Base-by-base conservation (phyloP, 306 rosid species). In the Astragalus glycyphyllos region DNA sequence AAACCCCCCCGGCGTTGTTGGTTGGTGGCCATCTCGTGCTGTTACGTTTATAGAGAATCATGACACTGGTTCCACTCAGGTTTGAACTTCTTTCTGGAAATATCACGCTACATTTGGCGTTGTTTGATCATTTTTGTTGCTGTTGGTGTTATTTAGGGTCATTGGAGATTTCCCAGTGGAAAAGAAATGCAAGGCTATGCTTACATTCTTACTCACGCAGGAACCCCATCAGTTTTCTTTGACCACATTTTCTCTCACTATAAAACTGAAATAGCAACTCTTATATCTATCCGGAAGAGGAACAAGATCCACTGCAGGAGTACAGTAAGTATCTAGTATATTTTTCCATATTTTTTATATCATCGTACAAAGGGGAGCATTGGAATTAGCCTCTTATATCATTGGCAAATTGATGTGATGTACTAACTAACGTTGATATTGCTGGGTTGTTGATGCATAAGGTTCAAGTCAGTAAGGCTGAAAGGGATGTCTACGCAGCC, bases 1-100 rank as follows among this genome's bases (percentile, higher is more conserved):
- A 66, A 84, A 87, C 59, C 96, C 98, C 56, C 98, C 98, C 7
- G 98, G 98, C 20, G 95, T 89, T 32, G 40, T 92, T 60, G 98
- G 98, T 29, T 92, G 98, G 98, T 89, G 96, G 98, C 92, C 98
- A 45, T 92, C 98, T 80, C 96, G 95, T 54, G 96, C 98, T 35
- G 86, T 92, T 76, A 89, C 96, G 58, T 92, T 92, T 65, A 82
- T 89, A 78, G 98, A 92, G 81, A 89, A 92, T 75, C 98, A 92
- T 68, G 98, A 92, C 82, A 92, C 98, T 62, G 98, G 98, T 77
- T 92, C 98, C 55, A 92, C 98, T 42, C 98, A 92, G 98, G 98
- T 92, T 73, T 72, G 71, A 72, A 75, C 46, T 17, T 31, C 65
- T 40, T 79, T 60, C 53, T 67, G 13, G 20, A 56, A 51, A 47